Conservation (phyloP, 441 rosid species). For the Eruca vesicaria region DNA sequence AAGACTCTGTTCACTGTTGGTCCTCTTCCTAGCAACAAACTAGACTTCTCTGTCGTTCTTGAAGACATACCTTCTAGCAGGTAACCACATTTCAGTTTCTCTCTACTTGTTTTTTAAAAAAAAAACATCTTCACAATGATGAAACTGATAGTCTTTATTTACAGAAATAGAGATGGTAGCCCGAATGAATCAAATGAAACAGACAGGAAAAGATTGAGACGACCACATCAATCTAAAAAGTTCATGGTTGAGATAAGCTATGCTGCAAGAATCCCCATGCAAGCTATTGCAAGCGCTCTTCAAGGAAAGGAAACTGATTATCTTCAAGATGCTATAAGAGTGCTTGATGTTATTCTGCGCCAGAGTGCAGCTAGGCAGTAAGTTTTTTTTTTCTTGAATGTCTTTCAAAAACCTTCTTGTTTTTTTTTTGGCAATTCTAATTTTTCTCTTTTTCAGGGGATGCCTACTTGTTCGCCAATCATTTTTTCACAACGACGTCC, state of each 20-base stretch:
- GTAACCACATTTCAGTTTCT: constrained; percentile 17
- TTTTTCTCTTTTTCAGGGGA: constrained; percentile 37
- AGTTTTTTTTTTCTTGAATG: constrained; percentile 16
- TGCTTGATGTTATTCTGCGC: constrained; percentile 50
- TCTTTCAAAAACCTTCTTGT: not conserved
- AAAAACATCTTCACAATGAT: too few relatives aligned
- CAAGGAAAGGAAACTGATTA: constrained; percentile 51
- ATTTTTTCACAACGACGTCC: constrained; percentile 46
- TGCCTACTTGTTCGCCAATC: constrained; percentile 68
- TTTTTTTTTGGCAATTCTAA: not conserved
- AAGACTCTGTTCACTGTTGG: constrained; percentile 52
- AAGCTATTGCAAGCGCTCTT: constrained; percentile 49
- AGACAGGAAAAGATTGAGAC: constrained; percentile 46
- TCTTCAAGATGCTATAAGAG: constrained; percentile 52
- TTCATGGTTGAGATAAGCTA: constrained; percentile 47
- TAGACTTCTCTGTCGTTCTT: constrained; percentile 54
- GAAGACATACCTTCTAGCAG: constrained; percentile 45
- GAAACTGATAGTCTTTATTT: too few relatives aligned
- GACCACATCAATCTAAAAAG: constrained; percentile 40
- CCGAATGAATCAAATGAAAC: constrained; percentile 33
- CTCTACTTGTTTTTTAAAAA: too few relatives aligned
- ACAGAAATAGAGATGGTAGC: constrained; percentile 18
- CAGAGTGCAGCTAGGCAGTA: constrained; percentile 63
- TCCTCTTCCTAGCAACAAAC: constrained; percentile 48
- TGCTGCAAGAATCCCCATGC: constrained; percentile 55